Conservation (phyloP, 1,284 basidiomycete genomes). For the Rhodotorula mucilaginosa region DNA sequence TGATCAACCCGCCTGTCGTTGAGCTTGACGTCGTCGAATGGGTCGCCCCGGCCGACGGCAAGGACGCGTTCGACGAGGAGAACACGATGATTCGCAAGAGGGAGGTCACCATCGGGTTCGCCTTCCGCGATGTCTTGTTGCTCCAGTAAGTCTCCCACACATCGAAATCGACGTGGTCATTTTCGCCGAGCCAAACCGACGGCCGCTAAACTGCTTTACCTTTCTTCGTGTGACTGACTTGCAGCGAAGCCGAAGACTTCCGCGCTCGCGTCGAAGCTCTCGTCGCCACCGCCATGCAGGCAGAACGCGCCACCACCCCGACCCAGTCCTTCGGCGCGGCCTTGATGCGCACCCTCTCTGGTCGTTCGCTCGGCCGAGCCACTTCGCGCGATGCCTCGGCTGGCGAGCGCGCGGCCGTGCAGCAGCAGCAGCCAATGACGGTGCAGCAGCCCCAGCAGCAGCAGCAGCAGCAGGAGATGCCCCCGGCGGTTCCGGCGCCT, state of each 20-base stretch:
- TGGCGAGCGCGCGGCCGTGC: neutral
- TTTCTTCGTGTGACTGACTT: no score
- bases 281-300: neutral
- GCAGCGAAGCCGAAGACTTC: constrained; percentile 15
- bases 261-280: constrained; percentile 6
- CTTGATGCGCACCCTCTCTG: constrained; percentile 10
- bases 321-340: neutral
- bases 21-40: constrained; percentile 15
- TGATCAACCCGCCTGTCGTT: constrained; percentile 10
- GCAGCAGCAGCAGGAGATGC: no score
- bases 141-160: constrained; percentile 5
- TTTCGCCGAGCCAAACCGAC: no score
- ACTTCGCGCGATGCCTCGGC: neutral
- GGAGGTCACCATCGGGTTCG: constrained; percentile 15
- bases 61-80: neutral
- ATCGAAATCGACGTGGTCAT: no score
- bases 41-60: neutral
- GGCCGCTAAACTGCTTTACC: no score
- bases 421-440: neutral
- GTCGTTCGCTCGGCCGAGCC: neutral
- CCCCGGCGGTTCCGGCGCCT: no score
- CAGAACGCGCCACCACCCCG: neutral
- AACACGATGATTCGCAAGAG: constrained; percentile 1
- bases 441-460: no score
- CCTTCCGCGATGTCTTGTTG: constrained; percentile 22